Evolutionary conservation across 176 grass and related monocot species (phyloP), one percentile per base, ranked within the genome.

Genomic region (Triticum turgidum): DNA sequence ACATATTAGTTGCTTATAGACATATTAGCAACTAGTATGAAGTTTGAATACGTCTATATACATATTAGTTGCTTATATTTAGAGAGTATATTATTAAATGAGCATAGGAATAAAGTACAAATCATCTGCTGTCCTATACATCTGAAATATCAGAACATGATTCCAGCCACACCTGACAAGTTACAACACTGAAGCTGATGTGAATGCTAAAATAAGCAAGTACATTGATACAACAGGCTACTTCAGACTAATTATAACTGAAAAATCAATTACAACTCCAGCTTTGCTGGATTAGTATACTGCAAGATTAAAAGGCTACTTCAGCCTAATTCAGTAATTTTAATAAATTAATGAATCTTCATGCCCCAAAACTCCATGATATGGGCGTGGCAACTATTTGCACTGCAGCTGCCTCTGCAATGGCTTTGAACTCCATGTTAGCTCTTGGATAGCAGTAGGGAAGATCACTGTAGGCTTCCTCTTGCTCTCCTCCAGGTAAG

Each of bases 401-500:
- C 92, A 92, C 27, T 85, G 92, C 87, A 92, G 83, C 56, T 93
- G 91, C 87, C 87, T 90, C 76, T 98, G 96, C 88, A 95, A 81
- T 58, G 94, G 96, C 69, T 92, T 94, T 65, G 96, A 95, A 80
- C 96, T 95, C 96, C 96, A 98, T 6, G 93, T 94, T 75, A 92
- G 73, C 80, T 94, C 90, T 15, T 88, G 79, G n/a, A 87, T 70
- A 76, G 93, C 76, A 58, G 88, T 80, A 17, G 97, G 94, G 79
- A 96, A 96, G 74, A 99, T 96, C 72, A 99, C 91, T 22, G 94
- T 96, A 2, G 97, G 97, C 80, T 94, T 96, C 88, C 97, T 94
- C 87, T 86, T 94, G 61, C 97, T 98, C 80, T 98, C 97, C 65
- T 96, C 96, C 72, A 98, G 88, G 77, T 88, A 94, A 47, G 96